These are phyloP conservation scores for Chlorophyllum brunneum DNA, from an alignment of 768 basidiomycete genomes.

Conservation along the genomic window DNA sequence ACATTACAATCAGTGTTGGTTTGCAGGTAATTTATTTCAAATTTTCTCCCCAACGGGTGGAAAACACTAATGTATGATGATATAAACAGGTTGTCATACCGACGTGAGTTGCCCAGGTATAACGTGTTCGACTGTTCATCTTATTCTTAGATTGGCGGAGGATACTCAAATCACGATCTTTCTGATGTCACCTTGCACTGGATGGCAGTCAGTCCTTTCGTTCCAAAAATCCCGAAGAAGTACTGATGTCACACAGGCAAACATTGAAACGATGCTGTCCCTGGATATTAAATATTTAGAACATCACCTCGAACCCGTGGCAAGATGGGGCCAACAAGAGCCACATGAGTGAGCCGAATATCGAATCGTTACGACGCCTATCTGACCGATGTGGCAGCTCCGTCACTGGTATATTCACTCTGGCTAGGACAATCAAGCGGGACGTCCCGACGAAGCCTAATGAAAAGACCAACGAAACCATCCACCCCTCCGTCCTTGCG, in stretches of 20 bases:
- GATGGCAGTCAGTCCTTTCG: conserved; percentile 48
- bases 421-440: conserved; percentile 44
- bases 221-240: neutral
- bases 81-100: conserved; percentile 31
- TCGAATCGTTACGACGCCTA: neutral
- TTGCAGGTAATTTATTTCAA: conserved; percentile 43
- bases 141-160: conserved; percentile 57
- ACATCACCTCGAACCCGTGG: conserved; percentile 46
- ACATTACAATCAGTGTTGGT: conserved; percentile 58
- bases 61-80: conserved; percentile 8
- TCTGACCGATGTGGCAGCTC: conserved; percentile 33
- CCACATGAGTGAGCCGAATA: conserved; percentile 57
- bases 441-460: conserved; percentile 41
- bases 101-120: conserved; percentile 30
- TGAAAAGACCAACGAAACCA: conserved; percentile 50
- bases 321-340: conserved; percentile 56
- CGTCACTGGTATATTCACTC: conserved; percentile 47
- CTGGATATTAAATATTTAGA: conserved; percentile 52
- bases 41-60: neutral
- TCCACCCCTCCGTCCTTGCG: conserved; percentile 57
- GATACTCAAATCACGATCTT: conserved; percentile 64
- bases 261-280: conserved; percentile 51
- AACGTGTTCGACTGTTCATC: neutral
- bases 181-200: conserved; percentile 60
- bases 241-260: conserved; percentile 36